Evolutionary conservation across 257 asterid genomes (phyloP).

Genomic region (Solanum medicagineum): DNA sequence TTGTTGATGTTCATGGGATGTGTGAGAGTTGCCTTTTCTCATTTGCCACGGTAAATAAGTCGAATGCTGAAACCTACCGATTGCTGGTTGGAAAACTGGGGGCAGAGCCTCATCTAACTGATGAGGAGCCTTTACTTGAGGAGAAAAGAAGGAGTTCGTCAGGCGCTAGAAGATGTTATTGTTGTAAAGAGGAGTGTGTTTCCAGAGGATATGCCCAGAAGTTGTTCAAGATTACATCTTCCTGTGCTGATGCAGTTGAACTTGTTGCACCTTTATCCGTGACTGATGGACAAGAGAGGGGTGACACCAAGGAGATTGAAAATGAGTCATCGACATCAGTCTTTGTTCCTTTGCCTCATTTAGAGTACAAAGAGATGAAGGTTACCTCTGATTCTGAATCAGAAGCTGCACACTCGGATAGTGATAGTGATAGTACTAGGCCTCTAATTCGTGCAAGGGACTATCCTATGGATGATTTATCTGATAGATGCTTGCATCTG

Average conservation of each 20-base stretch:
- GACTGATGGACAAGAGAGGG: background rate
- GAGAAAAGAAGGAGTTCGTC: conserved; percentile 2
- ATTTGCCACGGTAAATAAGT: conserved; percentile 32
- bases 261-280: conserved; percentile 8
- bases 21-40: conserved; percentile 56
- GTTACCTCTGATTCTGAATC: conserved; percentile 25
- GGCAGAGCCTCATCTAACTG: conserved; percentile 11
- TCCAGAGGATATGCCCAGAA: conserved; percentile 11
- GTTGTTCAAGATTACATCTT: conserved; percentile 12
- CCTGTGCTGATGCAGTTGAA: conserved; percentile 13
- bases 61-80: conserved; percentile 37
- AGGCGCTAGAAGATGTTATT: conserved; percentile 24
- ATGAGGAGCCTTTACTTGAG: conserved; percentile 7
- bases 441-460: background rate
- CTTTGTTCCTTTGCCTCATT: conserved; percentile 10
- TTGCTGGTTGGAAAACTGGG: conserved; percentile 36
- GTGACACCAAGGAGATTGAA: conserved; percentile 11
- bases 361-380: conserved; percentile 19
- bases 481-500: background rate
- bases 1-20: conserved; percentile 42
- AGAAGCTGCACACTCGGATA: conserved; percentile 10
- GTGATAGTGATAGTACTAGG: conserved; percentile 8
- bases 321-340: conserved; percentile 6
- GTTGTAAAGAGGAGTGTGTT: conserved; percentile 39
- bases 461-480: background rate